A percentile compares a stretch with the other conserved stretches of the same genome.
Evolutionary conservation across 768 basidiomycete genomes (phyloP).

Genomic region (Leccinum boreale): DNA sequence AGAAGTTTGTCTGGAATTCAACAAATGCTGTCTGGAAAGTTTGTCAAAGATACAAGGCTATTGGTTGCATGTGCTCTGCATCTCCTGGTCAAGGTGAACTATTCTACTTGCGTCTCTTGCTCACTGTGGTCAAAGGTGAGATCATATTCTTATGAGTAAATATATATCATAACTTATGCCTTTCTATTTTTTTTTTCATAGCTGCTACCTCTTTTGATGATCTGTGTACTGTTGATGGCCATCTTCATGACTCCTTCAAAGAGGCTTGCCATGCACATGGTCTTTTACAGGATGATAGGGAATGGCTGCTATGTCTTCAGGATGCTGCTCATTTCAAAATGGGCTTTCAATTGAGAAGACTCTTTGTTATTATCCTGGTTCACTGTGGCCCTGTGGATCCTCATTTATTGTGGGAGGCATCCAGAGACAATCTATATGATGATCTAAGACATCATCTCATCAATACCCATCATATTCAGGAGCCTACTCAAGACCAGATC

Average conservation of each 20-base stretch:
- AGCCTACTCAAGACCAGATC: neutral
- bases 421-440: neutral
- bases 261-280: constrained; percentile 38
- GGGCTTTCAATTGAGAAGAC: neutral
- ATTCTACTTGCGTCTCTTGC: constrained; percentile 39
- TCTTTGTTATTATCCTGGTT: neutral
- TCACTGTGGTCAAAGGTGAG: constrained; percentile 33
- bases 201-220: neutral
- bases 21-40: constrained; percentile 27
- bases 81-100: constrained; percentile 31
- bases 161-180: neutral
- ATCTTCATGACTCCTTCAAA: too few species aligned
- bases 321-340: too few species aligned
- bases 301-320: too few species aligned
- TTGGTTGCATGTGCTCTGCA: constrained; percentile 10
- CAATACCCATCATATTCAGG: neutral
- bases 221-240: neutral
- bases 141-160: neutral
- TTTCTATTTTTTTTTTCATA: neutral
- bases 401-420: neutral
- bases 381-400: neutral
- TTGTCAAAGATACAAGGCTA: constrained; percentile 19
- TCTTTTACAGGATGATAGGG: constrained; percentile 35
- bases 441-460: neutral
- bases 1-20: constrained; percentile 25